Base-by-base conservation (phyloP, 2,329 filamentous ascomycete genomes). In the Venturia effusa region DNA sequence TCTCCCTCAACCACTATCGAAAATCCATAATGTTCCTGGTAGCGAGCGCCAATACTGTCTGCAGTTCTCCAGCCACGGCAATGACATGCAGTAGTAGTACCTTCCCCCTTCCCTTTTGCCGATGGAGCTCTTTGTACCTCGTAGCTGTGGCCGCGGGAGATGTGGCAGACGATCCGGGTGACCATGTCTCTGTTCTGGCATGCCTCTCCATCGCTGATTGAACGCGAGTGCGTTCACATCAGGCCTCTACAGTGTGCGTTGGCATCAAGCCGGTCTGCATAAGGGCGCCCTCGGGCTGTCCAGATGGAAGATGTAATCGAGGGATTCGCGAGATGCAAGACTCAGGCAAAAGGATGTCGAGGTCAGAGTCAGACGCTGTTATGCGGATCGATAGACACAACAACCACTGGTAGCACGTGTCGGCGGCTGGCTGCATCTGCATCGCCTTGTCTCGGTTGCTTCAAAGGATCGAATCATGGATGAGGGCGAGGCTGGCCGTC, bases 41-140 rank as follows among this genome's bases (percentile, higher is more conserved):
- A 32, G 48, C 24, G 48, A 32, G 48, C 24, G 30, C 15, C n/a
- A 32, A 54, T 22, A n/a, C 24, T 32, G 15, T 17, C 15, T n/a
- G 30, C 32, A 19, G 8, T n/a, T n/a, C 51, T 55, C 34, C 51
- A 55, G 51, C n/a, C 51, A 55, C 11, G 5, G 19, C 10, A 32
- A 55, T 55, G 51, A 55, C 51, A 34, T 55, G 51, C 51, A 55
- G 51, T 45, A 48, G 43, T 24, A 48, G 41, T 45, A 45, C 24
- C 43, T 22, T 22, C 43, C 37, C 8, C 37, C 10, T 39, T 39
- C 2, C 37, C 3, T 39, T 11, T 15, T 11, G 15, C 8, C 8
- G 8, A 39, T 39, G 22, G 10, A 45, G 43, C 43, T 45, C 15
- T 19, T 45, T n/a, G 24, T 30, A 55, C 48, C 48, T 55, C 7